phyloP scores from a whole-genome alignment of 2,329 filamentous ascomycete species.

The Allantophomopsis lycopodina region DNA sequence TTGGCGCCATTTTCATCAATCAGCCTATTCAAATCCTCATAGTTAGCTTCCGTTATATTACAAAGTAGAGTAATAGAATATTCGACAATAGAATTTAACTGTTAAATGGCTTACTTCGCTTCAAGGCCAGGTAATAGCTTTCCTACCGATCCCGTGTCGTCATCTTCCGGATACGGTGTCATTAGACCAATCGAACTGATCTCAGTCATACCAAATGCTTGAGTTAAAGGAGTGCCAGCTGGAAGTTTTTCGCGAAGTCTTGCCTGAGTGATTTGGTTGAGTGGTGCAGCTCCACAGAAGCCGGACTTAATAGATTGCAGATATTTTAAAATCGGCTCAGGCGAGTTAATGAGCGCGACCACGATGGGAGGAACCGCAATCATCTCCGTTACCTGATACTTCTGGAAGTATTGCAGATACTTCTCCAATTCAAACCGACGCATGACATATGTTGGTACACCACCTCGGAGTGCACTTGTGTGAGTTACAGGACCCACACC shows the following conservation, averaged over 20 bases:
- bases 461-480: constrained; percentile 51
- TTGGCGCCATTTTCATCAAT: constrained; percentile 1
- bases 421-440: constrained; percentile 58
- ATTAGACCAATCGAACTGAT: constrained; percentile 28
- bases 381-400: constrained; percentile 52
- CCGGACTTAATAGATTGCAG: constrained; percentile 28
- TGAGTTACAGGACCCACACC: constrained; percentile 68
- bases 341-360: constrained; percentile 55
- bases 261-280: constrained; percentile 23
- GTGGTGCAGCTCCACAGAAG: constrained; percentile 31
- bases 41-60: too few species aligned
- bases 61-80: background rate
- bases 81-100: background rate
- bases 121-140: constrained; percentile 21
- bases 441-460: constrained; percentile 63
- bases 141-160: constrained; percentile 29
- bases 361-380: constrained; percentile 62
- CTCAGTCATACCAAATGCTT: constrained; percentile 39
- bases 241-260: constrained; percentile 24
- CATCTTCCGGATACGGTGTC: constrained; percentile 6
- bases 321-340: constrained; percentile 13
- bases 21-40: too few species aligned
- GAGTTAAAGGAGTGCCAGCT: constrained; percentile 24
- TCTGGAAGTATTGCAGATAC: constrained; percentile 54
- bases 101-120: constrained; percentile 4